phyloP scores from a whole-genome alignment of 1,139 yeast genomes.

The Geotrichum fermentans region DNA sequence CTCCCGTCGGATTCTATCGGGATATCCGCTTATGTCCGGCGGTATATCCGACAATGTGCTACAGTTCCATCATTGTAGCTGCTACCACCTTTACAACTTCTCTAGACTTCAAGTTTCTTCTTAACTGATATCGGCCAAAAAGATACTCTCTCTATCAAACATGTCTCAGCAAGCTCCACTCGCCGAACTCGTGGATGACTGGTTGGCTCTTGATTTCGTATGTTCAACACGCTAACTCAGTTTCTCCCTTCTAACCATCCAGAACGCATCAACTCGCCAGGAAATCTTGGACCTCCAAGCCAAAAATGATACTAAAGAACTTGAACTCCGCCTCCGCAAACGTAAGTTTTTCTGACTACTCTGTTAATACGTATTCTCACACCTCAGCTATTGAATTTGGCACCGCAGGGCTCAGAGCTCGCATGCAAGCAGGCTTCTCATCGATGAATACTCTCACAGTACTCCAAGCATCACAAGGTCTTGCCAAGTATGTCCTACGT shows the following conservation, averaged over 20 bases:
- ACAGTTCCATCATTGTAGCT: too few species aligned
- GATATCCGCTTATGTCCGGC: too few species aligned
- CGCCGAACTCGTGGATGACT: constrained; percentile 10
- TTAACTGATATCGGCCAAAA: too few species aligned
- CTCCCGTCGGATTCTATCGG: too few species aligned
- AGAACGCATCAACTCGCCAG: constrained; percentile 50
- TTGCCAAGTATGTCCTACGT: constrained; percentile 56
- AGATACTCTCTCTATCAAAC: too few species aligned
- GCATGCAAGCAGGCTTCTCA: constrained; percentile 86
- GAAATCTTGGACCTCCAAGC: constrained; percentile 52
- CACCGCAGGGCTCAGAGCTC: constrained; percentile 84
- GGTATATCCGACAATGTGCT: too few species aligned
- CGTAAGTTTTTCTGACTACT: constrained; percentile 23
- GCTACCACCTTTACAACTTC: too few species aligned
- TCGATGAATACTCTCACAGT: constrained; percentile 89
- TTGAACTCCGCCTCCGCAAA: constrained; percentile 48
- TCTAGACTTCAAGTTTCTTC: too few species aligned
- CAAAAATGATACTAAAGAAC: constrained; percentile 41
- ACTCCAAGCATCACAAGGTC: constrained; percentile 87
- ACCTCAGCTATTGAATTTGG: constrained; percentile 67
- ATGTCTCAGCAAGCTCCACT: not conserved
- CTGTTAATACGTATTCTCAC: not conserved
- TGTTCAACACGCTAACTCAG: not conserved
- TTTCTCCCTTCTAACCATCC: not conserved
- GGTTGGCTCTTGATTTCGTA: constrained; percentile 20